Percentiles rank a stretch among this genome's conserved stretches.
phyloP scores from a whole-genome alignment of 2,329 filamentous ascomycete species.

The Fusarium buharicum region DNA sequence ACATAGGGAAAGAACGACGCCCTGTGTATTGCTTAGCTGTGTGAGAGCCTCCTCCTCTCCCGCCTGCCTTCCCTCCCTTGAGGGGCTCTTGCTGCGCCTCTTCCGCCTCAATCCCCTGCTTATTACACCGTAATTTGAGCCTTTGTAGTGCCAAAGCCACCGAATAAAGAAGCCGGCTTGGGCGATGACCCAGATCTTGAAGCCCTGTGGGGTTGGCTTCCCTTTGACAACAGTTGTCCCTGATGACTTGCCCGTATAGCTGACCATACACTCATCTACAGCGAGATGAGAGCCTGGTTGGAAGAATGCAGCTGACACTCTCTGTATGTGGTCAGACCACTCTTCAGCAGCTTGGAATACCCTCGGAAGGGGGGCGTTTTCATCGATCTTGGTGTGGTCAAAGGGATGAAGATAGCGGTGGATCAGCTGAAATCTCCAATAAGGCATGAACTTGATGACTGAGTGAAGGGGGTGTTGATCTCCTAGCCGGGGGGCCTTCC shows the following conservation, averaged over 20 bases:
- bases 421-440: neutral
- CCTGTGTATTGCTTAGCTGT: constrained; percentile 1
- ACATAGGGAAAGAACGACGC: constrained; percentile 29
- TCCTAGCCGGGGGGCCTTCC: neutral
- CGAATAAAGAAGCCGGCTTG: constrained; percentile 12
- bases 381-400: constrained; percentile 4
- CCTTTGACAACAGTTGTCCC: neutral
- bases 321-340: constrained; percentile 16
- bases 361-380: neutral
- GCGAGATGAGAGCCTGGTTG: constrained; percentile 1
- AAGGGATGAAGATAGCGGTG: neutral
- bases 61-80: too few relatives aligned
- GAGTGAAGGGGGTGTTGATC: neutral
- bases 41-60: too few relatives aligned
- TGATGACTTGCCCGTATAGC: neutral
- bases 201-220: neutral
- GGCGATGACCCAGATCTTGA: constrained; percentile 18
- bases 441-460: constrained; percentile 6
- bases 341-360: neutral
- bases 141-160: constrained; percentile 12
- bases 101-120: too few relatives aligned
- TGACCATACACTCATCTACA: constrained; percentile 18
- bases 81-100: too few relatives aligned
- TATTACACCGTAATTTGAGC: neutral
- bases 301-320: neutral